Conservation (phyloP, 345 rosid genomes). For the Gossypium ekmanianum region DNA sequence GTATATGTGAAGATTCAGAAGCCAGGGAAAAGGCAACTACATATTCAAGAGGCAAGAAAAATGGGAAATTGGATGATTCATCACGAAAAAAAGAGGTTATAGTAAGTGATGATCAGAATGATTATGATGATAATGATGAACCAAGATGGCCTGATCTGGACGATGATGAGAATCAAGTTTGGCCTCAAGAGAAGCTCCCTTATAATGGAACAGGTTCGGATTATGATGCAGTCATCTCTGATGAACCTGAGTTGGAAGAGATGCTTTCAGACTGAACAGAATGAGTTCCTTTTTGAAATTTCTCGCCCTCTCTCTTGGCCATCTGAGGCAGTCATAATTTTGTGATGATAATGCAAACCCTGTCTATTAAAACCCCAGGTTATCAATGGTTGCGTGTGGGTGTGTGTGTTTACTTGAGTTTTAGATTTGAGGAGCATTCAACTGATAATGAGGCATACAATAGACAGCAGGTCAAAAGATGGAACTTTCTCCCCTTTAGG, state of each 20-base stretch:
- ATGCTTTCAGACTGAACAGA: conserved; percentile 66
- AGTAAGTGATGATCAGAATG: conserved; percentile 36
- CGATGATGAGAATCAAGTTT: conserved; percentile 54
- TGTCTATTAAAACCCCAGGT: conserved; percentile 17
- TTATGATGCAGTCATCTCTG: conserved; percentile 47
- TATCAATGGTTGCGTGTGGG: neutral
- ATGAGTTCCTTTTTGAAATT: neutral
- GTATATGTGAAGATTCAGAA: conserved; percentile 71
- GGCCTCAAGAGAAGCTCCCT: conserved; percentile 34
- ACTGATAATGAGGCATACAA: neutral
- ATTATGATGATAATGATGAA: conserved; percentile 47
- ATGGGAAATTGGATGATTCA: conserved; percentile 38
- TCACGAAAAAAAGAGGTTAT: conserved; percentile 32
- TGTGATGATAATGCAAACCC: conserved; percentile 8
- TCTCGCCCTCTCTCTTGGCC: neutral
- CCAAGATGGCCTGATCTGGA: conserved; percentile 62
- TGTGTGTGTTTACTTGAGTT: neutral
- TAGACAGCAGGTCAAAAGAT: neutral
- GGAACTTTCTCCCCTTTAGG: neutral
- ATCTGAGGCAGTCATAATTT: neutral
- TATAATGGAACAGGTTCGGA: conserved; percentile 51
- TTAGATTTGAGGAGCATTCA: neutral
- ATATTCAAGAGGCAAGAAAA: conserved; percentile 38
- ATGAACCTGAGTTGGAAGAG: conserved; percentile 81
- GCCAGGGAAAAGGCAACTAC: conserved; percentile 44